Percentiles rank a stretch among this genome's conserved stretches.
These are phyloP conservation scores for Asclepias syriaca DNA, from an alignment of 257 asterid genomes.

Conservation along the genomic window DNA sequence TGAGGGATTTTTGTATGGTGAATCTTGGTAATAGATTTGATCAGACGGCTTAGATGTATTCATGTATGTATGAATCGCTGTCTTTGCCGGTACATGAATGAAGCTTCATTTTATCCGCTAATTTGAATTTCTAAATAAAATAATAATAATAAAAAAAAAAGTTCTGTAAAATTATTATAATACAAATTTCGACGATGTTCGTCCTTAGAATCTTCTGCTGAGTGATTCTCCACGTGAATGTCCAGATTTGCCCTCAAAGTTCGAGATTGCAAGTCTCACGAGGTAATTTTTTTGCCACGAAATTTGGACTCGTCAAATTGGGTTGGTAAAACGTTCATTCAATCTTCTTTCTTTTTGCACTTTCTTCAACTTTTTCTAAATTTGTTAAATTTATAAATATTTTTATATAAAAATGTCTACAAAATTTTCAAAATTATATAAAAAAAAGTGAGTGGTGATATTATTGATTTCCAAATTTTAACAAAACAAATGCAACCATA, in stretches of 20 bases:
- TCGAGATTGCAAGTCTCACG: not conserved
- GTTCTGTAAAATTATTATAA: no score
- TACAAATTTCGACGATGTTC: no score
- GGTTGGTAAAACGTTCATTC: constrained; percentile 2
- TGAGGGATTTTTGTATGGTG: not conserved
- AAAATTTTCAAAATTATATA: no score
- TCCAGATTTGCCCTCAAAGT: not conserved
- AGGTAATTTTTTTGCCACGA: not conserved
- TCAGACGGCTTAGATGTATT: not conserved
- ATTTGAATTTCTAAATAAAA: no score
- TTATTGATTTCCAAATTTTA: no score
- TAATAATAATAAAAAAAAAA: no score
- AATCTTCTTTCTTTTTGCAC: not conserved
- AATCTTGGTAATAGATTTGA: constrained; percentile 11
- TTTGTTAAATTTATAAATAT: no score
- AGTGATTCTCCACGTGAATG: not conserved
- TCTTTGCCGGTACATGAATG: not conserved
- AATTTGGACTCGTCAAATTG: not conserved
- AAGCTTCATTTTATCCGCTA: not conserved
- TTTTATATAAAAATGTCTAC: no score
- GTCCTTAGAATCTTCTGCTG: not conserved
- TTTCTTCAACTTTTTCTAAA: no score
- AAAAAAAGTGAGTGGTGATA: no score
- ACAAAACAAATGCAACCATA: no score
- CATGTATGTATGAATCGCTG: not conserved